These are phyloP conservation scores for Pseudocercospora eumusae DNA, from an alignment of 2,329 filamentous ascomycete genomes.

Conservation along the genomic window DNA sequence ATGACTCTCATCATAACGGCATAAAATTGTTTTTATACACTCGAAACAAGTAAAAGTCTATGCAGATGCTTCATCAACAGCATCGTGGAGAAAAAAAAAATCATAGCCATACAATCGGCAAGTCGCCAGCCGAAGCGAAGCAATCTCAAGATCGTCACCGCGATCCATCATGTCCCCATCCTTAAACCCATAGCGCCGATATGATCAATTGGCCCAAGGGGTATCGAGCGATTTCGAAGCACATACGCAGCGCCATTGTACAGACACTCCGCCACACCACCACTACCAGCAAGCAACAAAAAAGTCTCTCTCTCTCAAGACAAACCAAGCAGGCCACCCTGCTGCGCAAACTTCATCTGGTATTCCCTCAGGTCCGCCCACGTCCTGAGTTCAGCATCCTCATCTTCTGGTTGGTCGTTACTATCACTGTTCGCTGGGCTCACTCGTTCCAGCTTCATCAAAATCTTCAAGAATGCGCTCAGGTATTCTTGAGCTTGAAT, in stretches of 20 bases:
- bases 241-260: slow-evolving; percentile 8
- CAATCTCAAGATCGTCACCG: slow-evolving; percentile 22
- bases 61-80: slow-evolving; percentile 13
- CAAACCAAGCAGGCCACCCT: slow-evolving; percentile 56
- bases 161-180: slow-evolving; percentile 14
- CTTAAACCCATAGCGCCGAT: slow-evolving; percentile 19
- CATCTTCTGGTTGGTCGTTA: slow-evolving; percentile 51
- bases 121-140: slow-evolving; percentile 12
- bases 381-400: slow-evolving; percentile 72
- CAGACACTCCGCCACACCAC: slow-evolving; percentile 5
- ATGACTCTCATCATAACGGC: too few species aligned
- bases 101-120: background rate
- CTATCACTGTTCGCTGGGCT: slow-evolving; percentile 52
- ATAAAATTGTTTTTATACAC: slow-evolving; percentile 5
- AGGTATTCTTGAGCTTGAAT: slow-evolving; percentile 70
- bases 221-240: slow-evolving; percentile 27
- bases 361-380: slow-evolving; percentile 81
- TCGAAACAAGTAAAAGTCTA: slow-evolving; percentile 12
- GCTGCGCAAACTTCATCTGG: slow-evolving; percentile 70
- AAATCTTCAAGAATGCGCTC: slow-evolving; percentile 69
- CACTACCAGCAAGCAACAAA: slow-evolving; percentile 2
- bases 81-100: too few species aligned
- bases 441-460: slow-evolving; percentile 71
- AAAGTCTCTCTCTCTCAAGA: slow-evolving; percentile 24
- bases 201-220: slow-evolving; percentile 22